Percentiles rank a stretch among this genome's conserved stretches.
phyloP scores from a whole-genome alignment of 768 basidiomycete species.

The Suillus weaverae region DNA sequence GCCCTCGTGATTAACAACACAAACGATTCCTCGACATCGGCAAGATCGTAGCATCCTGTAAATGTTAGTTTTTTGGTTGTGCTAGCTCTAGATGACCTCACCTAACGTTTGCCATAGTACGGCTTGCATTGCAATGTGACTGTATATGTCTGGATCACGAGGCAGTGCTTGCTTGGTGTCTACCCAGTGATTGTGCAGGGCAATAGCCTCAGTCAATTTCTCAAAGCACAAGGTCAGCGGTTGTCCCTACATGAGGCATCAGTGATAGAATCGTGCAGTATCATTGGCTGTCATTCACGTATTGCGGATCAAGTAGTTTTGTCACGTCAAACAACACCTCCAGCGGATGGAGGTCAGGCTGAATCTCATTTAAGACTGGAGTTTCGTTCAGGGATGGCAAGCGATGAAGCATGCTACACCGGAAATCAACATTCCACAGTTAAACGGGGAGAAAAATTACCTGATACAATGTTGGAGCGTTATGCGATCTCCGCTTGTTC shows the following conservation, averaged over 20 bases:
- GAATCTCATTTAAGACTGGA: constrained; percentile 67
- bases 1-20: constrained; percentile 64
- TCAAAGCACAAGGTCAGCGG: constrained; percentile 68
- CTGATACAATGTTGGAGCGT: constrained; percentile 81
- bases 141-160: constrained; percentile 63
- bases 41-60: constrained; percentile 65
- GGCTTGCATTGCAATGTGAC: constrained; percentile 72
- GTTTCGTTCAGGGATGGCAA: constrained; percentile 54
- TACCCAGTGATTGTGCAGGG: constrained; percentile 70
- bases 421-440: constrained; percentile 3
- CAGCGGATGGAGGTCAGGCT: constrained; percentile 71
- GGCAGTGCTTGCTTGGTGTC: constrained; percentile 53
- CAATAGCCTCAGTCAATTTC: constrained; percentile 64
- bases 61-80: constrained; percentile 1
- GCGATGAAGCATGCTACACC: constrained; percentile 65
- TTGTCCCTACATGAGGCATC: constrained; percentile 51
- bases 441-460: constrained; percentile 26
- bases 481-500: constrained; percentile 67
- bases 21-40: constrained; percentile 65
- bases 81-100: constrained; percentile 26
- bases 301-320: constrained; percentile 66
- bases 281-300: constrained; percentile 42
- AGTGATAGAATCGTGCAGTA: background rate
- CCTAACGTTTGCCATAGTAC: constrained; percentile 72
- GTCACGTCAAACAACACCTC: constrained; percentile 77